These are phyloP conservation scores for Psophocarpus tetragonolobus DNA, from an alignment of 306 rosid species.

Conservation along the genomic window DNA sequence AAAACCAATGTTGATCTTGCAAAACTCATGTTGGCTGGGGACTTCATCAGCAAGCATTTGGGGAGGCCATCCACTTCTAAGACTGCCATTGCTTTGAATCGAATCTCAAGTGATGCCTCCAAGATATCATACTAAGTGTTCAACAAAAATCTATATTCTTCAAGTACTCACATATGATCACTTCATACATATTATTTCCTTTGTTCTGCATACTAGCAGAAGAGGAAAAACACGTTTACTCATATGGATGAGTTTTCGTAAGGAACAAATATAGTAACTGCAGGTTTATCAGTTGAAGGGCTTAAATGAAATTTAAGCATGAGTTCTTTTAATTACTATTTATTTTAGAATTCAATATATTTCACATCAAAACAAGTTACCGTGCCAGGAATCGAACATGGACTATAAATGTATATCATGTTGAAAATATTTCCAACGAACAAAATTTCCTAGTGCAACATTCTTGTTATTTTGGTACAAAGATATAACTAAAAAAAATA, in stretches of 20 bases:
- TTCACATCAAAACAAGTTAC: too few relatives aligned
- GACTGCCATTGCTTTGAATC: constrained; percentile 68
- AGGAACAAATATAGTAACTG: neutral
- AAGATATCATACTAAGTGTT: constrained; percentile 44
- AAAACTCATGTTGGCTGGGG: constrained; percentile 77
- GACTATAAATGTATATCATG: too few relatives aligned
- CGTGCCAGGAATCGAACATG: too few relatives aligned
- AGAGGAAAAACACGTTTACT: constrained; percentile 17
- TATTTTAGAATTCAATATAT: neutral
- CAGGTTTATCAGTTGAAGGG: neutral
- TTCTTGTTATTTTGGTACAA: too few relatives aligned
- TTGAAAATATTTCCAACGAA: too few relatives aligned
- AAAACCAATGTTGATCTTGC: constrained; percentile 71
- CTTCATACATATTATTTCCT: neutral
- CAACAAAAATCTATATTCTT: neutral
- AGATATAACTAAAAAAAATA: too few relatives aligned
- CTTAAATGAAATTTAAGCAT: neutral
- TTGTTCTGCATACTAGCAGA: neutral
- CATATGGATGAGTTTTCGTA: constrained; percentile 12
- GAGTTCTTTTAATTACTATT: too few relatives aligned
- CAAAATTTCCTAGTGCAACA: too few relatives aligned
- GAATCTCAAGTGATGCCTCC: constrained; percentile 57
- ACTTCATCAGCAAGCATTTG: constrained; percentile 77
- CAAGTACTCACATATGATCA: constrained; percentile 23
- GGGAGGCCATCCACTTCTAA: constrained; percentile 74